Evolutionary conservation across 768 basidiomycete species (phyloP), one percentile per base, ranked within the genome.

Genomic region (Naganishia randhawae): DNA sequence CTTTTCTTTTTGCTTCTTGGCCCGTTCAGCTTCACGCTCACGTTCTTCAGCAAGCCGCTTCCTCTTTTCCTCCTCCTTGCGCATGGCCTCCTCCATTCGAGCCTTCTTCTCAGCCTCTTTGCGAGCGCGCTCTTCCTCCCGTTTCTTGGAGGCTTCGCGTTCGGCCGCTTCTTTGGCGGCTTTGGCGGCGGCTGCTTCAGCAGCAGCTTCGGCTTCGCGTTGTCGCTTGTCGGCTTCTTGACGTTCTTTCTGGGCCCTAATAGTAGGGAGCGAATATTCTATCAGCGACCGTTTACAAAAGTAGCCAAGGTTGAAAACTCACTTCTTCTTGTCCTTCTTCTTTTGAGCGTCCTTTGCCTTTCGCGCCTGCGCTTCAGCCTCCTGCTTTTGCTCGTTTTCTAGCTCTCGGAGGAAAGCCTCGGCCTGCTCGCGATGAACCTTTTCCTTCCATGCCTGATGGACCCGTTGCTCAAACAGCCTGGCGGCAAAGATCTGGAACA

Each of bases 401-500:
- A 99, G 86, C 77, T 98, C 96, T 33, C 91, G 87, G 67, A 99
- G 83, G 25, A 99, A 84, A 73, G 97, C 94, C 69, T 89, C 82
- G 80, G 97, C 94, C 72, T 92, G 87, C 81, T 95, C 94, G 77
- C 95, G 92, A 14, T 96, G 95, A 19, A 98, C 91, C 80, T 91
- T 89, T 82, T 98, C 95, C 41, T 95, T 89, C 77, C 95, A 98
- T 16, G 95, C 92, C 75, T 92, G 89, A 65, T 96, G 86, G 42
- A 98, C 96, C 27, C 96, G 88, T 81, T 97, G 95, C 82, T 99
- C 96, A 80, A 99, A 98, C 94, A 98, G 96, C 64, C 96, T 87
- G 50, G 96, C 96, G 17, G 96, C 96, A 75, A 99, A 99, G 81
- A 99, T 96, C 72, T 92, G 93, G 83, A 99, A 99, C 96, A 99